Percentiles rank a stretch among this genome's conserved stretches.
These are phyloP conservation scores for Phialocephala subalpina DNA, from an alignment of 2,329 filamentous ascomycete genomes.

Conservation along the genomic window DNA sequence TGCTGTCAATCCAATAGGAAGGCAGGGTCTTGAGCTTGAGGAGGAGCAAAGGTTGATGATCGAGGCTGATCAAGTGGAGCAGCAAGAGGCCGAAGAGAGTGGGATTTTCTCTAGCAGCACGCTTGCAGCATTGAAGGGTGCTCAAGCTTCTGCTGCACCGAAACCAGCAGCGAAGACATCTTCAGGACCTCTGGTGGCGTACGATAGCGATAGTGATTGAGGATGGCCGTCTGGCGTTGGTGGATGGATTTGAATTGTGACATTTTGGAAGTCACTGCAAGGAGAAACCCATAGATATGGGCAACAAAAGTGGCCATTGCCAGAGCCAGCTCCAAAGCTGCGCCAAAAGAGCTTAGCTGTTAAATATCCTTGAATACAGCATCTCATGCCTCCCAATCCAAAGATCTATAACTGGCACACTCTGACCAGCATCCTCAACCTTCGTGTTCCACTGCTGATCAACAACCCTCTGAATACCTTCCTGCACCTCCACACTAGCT, in stretches of 20 bases:
- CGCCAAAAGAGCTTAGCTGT: slow-evolving; percentile 61
- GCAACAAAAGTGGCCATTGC: not conserved
- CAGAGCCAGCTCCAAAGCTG: slow-evolving; percentile 2
- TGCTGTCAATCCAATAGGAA: slow-evolving; percentile 66
- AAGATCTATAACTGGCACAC: slow-evolving; percentile 79
- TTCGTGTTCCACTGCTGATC: slow-evolving; percentile 64
- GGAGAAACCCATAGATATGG: not conserved
- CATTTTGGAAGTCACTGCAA: not conserved
- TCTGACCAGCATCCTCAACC: slow-evolving; percentile 76
- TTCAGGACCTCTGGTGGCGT: slow-evolving; percentile 81
- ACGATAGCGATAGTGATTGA: slow-evolving; percentile 85
- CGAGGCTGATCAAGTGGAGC: slow-evolving; percentile 54
- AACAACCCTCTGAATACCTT: slow-evolving; percentile 64
- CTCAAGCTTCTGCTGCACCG: slow-evolving; percentile 59
- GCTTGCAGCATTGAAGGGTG: slow-evolving; percentile 76
- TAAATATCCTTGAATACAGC: slow-evolving; percentile 86
- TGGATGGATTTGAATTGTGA: slow-evolving; percentile 7
- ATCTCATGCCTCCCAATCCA: slow-evolving; percentile 87
- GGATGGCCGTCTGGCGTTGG: slow-evolving; percentile 29
- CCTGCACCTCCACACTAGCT: slow-evolving; percentile 65
- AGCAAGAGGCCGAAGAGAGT: slow-evolving; percentile 50
- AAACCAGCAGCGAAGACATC: slow-evolving; percentile 60
- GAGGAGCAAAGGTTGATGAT: slow-evolving; percentile 64
- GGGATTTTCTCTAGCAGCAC: slow-evolving; percentile 87
- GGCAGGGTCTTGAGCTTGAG: slow-evolving; percentile 69